Base-by-base conservation (phyloP, 1,284 basidiomycete species). In the Xerocomus amazonicus region DNA sequence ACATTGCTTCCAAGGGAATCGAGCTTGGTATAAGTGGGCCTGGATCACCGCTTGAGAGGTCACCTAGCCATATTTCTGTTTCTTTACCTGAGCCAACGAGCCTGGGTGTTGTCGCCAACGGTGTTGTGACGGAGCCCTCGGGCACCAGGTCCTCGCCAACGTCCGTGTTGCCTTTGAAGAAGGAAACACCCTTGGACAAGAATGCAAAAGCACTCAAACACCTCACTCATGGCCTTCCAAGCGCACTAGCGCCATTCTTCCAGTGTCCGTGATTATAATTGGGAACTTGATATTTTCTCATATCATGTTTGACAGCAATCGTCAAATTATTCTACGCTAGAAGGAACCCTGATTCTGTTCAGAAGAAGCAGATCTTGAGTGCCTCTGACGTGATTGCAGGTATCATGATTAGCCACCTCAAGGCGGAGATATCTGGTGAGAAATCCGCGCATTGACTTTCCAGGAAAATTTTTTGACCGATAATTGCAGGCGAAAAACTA, bases 311-410 rank as follows among this genome's bases (percentile, higher is more conserved):
- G 34, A 31, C 53, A 92, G 92, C 90, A 14, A 83, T 94, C 53
- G 87, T 94, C 54, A 90, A 92, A 65, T 77, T 97, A 64, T 87
- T 97, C 65, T 84, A 91, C 62, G 87, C 86, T 26, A 80, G 95
- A 51, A 81, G 87, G 28, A 87, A 79, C 59, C 78, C 84, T 13
- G 96, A 99, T 61, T 58, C 79, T 1, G 63, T 77, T 4, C 92
- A 96, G 67, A 90, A 84, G 68, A 83, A 84, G 59, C 88, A 92
- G 60, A 88, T 95, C 9, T 62, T 75, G 10, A 77, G 80, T 10
- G 82, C 90, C 1, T 86, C 91, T 0, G 70, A 75, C 37, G 72
- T 82, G 23, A 70, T 99, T 34, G 88, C 92, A 1, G 71, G 79
- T 3, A 77, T 93, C 35, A 77, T 97, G 69, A 70, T 87, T 44